These are phyloP conservation scores for Lycium barbarum DNA, from an alignment of 257 asterid genomes.

Conservation along the genomic window DNA sequence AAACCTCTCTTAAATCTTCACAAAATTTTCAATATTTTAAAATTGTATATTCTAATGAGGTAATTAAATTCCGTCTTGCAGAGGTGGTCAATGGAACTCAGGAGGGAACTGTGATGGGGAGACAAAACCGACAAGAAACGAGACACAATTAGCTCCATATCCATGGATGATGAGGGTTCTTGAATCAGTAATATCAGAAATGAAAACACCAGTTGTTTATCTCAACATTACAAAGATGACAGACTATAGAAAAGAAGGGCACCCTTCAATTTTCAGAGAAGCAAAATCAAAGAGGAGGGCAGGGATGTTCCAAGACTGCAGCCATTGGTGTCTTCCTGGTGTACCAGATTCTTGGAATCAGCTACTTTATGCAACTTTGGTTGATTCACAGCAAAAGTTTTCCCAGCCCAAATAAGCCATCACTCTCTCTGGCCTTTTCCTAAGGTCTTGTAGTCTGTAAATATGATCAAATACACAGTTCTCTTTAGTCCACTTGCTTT, in stretches of 20 bases:
- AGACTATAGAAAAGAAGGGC: constrained; percentile 70
- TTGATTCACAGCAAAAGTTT: constrained; percentile 30
- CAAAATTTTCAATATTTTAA: background rate
- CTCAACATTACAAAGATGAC: constrained; percentile 64
- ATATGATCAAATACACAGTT: background rate
- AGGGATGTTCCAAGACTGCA: constrained; percentile 57
- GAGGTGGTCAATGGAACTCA: constrained; percentile 31
- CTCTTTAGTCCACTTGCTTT: too few species aligned
- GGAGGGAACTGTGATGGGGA: constrained; percentile 68
- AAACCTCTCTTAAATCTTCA: background rate
- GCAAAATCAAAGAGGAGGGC: constrained; percentile 23
- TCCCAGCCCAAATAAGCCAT: constrained; percentile 10
- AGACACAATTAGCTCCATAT: constrained; percentile 49
- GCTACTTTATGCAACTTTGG: constrained; percentile 51
- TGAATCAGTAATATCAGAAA: constrained; percentile 46
- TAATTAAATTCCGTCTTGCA: constrained; percentile 26
- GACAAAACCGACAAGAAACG: constrained; percentile 52
- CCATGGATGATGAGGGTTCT: constrained; percentile 68
- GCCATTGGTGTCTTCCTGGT: constrained; percentile 42
- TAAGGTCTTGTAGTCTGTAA: background rate
- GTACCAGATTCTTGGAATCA: constrained; percentile 64
- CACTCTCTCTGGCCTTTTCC: background rate
- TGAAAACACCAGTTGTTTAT: constrained; percentile 56
- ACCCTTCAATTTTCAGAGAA: constrained; percentile 62
- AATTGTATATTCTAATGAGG: background rate